Evolutionary conservation across 345 rosid species (phyloP).

Genomic region (Psidium guajava): DNA sequence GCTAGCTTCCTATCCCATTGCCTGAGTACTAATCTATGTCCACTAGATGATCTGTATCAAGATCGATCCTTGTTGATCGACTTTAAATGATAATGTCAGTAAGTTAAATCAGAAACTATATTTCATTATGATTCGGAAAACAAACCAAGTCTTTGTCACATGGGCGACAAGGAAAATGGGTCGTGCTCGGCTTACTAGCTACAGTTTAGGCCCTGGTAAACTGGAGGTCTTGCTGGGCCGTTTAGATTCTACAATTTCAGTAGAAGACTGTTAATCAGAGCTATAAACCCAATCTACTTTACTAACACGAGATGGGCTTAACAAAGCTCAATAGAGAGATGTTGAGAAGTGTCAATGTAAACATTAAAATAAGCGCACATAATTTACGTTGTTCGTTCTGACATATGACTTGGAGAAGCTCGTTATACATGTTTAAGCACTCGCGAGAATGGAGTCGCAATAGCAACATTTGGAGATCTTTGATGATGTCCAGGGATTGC

Average conservation of each 20-base stretch:
- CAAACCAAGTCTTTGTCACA: neutral
- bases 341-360: neutral
- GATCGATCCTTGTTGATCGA: neutral
- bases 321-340: neutral
- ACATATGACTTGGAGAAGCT: neutral
- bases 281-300: neutral
- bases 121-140: neutral
- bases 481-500: neutral
- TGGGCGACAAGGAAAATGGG: neutral
- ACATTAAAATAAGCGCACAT: neutral
- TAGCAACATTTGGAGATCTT: neutral
- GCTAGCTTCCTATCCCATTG: conserved; percentile 38
- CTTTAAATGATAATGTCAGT: neutral
- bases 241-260: neutral
- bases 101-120: neutral
- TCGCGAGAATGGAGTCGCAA: neutral
- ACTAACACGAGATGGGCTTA: neutral
- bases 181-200: neutral
- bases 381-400: neutral
- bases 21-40: neutral
- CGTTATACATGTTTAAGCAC: neutral
- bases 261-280: neutral
- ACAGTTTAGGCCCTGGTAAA: neutral
- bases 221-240: neutral
- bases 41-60: neutral